Base-by-base conservation (phyloP, 1,284 basidiomycete genomes). In the Apiotrichum sp. region DNA sequence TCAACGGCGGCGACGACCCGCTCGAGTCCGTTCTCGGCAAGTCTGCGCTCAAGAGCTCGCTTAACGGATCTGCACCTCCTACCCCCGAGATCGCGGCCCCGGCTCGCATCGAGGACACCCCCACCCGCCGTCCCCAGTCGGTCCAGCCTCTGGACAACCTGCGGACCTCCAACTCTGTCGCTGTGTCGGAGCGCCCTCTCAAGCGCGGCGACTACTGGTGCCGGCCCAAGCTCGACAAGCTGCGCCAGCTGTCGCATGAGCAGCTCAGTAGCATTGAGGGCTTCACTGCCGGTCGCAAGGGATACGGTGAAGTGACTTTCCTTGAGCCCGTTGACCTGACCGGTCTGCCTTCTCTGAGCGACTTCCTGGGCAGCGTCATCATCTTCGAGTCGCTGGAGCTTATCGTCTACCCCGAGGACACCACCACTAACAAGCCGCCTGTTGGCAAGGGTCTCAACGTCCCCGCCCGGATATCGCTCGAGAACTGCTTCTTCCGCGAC, bases 251-350 rank as follows among this genome's bases (percentile, higher is more conserved):
- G 50, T 52, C 63, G 10, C 84, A 86, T 64, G 84, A 86, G 61
- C 83, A 90, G 65, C 80, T 98, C 16, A 85, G 86, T 67, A 76
- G 83, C 49, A 74, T 84, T 1, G 67, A 73, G 46, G 84, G 85
- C 67, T 86, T 99, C 64, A 81, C 87, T 32, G 92, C 96, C 42
- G 92, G 93, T 8, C 86, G 96, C 36, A 83, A 87, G 56, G 93
- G 93, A 45, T 96, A 86, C 66, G 95, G 96, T 47, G 83, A 92
- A 73, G 87, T 98, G 65, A 83, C 84, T 44, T 98, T 97, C 81
- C 78, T 92, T 46, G 86, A 92, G 58, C 85, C 90, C 0, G 95
- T 98, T 55, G 93, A 98, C 72, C 82, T 98, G 55, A 97, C 93
- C 16, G 85, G 86, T 29, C 79, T 97, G 50, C 79, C 85, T 16